Conservation (phyloP, 768 basidiomycete species). For the Termitomyces sp. region DNA sequence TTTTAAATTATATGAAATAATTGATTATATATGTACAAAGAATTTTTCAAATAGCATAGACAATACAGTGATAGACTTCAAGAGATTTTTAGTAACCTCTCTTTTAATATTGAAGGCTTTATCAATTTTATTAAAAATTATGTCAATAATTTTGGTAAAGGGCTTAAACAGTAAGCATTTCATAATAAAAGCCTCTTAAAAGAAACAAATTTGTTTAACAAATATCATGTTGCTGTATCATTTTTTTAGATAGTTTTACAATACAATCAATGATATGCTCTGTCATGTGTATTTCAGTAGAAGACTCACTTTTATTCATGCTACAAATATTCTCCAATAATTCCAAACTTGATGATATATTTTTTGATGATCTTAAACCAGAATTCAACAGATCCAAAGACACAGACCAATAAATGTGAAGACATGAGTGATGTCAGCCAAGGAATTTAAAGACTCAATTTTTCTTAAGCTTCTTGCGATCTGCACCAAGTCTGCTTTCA, state of each 20-base stretch:
- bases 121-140: not conserved
- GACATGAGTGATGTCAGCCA: not conserved
- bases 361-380: not conserved
- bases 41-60: too few species aligned
- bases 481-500: not conserved
- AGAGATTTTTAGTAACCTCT: not conserved
- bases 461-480: not conserved
- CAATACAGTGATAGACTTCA: not conserved
- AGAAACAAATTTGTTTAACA: not conserved
- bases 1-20: too few species aligned
- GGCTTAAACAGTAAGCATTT: not conserved
- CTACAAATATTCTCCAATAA: conserved; percentile 28
- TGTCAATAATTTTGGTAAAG: not conserved
- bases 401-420: not conserved
- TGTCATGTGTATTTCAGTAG: conserved; percentile 6
- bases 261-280: not conserved
- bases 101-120: not conserved
- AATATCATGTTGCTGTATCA: not conserved
- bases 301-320: conserved; percentile 36
- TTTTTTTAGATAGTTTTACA: too few species aligned
- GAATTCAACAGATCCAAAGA: not conserved
- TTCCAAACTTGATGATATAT: not conserved
- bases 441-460: not conserved
- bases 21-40: too few species aligned
- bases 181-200: not conserved